Evolutionary conservation across 2,329 filamentous ascomycete genomes (phyloP).

Genomic region (Leptographium lundbergii): DNA sequence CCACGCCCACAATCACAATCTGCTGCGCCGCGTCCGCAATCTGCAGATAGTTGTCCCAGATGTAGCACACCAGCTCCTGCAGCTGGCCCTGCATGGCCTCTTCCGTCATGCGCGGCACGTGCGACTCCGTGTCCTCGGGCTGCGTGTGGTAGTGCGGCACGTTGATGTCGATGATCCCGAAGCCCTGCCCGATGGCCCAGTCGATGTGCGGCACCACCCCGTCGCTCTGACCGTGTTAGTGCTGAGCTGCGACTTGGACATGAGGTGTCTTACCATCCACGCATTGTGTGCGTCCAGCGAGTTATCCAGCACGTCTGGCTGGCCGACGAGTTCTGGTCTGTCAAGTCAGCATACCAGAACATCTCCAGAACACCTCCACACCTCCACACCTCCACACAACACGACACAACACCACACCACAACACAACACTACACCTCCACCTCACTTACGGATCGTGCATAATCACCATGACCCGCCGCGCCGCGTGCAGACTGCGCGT

Average conservation of each 20-base stretch:
- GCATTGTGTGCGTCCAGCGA: constrained; percentile 71
- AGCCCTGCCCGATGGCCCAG: constrained; percentile 66
- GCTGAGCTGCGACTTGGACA: no score
- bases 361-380: neutral
- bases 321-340: constrained; percentile 58
- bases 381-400: no score
- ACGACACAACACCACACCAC: no score
- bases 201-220: constrained; percentile 67
- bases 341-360: constrained; percentile 4
- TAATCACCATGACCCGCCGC: constrained; percentile 64
- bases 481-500: constrained; percentile 57
- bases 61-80: constrained; percentile 65
- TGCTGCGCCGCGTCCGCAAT: constrained; percentile 56
- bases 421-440: no score
- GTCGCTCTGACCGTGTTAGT: constrained; percentile 51
- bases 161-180: constrained; percentile 84
- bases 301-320: constrained; percentile 57
- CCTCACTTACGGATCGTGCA: constrained; percentile 70
- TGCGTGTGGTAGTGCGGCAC: constrained; percentile 65
- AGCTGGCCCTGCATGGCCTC: constrained; percentile 43
- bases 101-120: constrained; percentile 31
- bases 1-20: constrained; percentile 77
- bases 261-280: constrained; percentile 57
- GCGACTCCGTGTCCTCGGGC: constrained; percentile 41
- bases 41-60: constrained; percentile 97